phyloP scores from a whole-genome alignment of 345 rosid species.

The Gossypium bickii region DNA sequence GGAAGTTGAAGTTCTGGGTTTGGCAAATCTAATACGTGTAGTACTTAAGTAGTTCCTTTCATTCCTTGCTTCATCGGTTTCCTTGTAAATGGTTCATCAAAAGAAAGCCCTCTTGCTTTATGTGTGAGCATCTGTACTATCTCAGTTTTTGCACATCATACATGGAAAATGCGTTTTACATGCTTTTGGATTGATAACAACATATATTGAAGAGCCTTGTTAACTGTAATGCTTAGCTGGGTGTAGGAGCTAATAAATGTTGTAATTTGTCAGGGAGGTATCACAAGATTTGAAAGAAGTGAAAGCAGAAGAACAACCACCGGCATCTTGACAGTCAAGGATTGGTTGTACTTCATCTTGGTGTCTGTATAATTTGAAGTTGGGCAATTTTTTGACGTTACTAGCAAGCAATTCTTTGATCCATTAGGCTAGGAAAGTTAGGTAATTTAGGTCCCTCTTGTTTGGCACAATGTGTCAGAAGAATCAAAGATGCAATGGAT shows the following conservation, averaged over 20 bases:
- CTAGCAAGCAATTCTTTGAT: slow-evolving; percentile 3
- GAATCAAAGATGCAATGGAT: slow-evolving; percentile 1
- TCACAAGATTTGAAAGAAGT: slow-evolving; percentile 10
- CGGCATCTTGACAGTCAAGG: background rate
- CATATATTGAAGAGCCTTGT: background rate
- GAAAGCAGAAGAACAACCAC: slow-evolving; percentile 7
- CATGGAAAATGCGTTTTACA: background rate
- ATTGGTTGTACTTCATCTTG: background rate
- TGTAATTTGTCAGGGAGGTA: background rate
- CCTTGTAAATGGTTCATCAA: background rate
- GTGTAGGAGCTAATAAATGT: background rate
- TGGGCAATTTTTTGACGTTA: background rate
- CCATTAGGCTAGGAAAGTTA: slow-evolving; percentile 19
- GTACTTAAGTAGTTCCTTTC: background rate
- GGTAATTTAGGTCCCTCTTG: background rate
- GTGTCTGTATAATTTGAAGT: background rate
- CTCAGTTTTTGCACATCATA: background rate
- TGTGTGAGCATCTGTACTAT: background rate
- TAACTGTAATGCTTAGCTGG: background rate
- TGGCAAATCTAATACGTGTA: background rate
- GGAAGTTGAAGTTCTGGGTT: background rate
- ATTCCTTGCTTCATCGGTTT: background rate
- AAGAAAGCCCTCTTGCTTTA: background rate
- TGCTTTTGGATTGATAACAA: background rate
- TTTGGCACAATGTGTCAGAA: slow-evolving; percentile 6